Evolutionary conservation across 2,329 filamentous ascomycete species (phyloP), one percentile per base, ranked within the genome.

Genomic region (Chaetomiaceae sp.): DNA sequence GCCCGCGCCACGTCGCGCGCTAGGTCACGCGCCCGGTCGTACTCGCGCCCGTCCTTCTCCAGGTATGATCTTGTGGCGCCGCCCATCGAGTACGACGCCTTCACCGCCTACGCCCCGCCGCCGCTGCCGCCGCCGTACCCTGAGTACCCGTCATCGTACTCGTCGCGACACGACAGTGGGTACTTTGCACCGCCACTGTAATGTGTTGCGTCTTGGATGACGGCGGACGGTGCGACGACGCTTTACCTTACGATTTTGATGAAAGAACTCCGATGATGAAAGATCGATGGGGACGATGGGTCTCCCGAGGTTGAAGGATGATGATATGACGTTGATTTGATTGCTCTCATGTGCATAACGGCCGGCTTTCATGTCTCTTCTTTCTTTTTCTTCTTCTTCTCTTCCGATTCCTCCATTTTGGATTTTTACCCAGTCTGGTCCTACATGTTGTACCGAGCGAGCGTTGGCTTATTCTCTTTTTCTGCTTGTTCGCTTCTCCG

Each of bases 1-100:
- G 62, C 61, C 46, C 74, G 71, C 45, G 68, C 72, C 17, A 67
- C 65, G 26, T 24, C 22, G 22, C 22, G 22, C 22, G 22, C 22
- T 5, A 69, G 68, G 45, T 78, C 75, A 46, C 74, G 75, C 49
- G 67, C 74, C 2, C 68, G 69, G 47, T 74, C 74, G 14, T 72
- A 62, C 53, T 56, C 61, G 2, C 65, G 65, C 18, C 48, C 54
- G 26, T 30, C 54, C 26, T 30, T 50, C 7, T 36, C 48, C 43
- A 37, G 49, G 41, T 32, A 32, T 14, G 29, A 32, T n/a, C 12
- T n/a, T 14, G 19, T 20, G 12, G 19, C 35, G 33, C 33, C 17
- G 17, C 18, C 46, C 10, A 43, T 36, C 3, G 53, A 53, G 10
- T 56, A 54, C 32, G 51, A 54, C 30, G 15, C 36, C 3, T 52